Conservation (phyloP, 768 basidiomycete species). For the Lentinula boryana region DNA sequence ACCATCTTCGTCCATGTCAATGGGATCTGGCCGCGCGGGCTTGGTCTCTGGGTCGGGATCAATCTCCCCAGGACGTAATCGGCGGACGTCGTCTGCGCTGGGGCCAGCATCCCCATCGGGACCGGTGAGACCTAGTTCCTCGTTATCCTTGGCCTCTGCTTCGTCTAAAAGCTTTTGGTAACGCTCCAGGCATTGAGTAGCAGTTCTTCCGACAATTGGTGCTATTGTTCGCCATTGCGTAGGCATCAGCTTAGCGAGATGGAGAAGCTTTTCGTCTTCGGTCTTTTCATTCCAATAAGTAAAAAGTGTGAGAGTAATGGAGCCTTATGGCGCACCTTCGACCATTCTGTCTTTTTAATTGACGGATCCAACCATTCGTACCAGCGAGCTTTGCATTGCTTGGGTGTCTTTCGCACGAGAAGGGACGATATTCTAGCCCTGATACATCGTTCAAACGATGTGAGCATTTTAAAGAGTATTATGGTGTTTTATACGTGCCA, state of each 20-base stretch:
- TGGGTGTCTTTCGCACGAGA: slow-evolving; percentile 96
- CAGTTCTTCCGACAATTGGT: slow-evolving; percentile 95
- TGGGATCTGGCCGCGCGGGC: slow-evolving; percentile 96
- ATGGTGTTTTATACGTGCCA: slow-evolving; percentile 41
- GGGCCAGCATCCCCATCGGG: slow-evolving; percentile 78
- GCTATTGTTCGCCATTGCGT: slow-evolving; percentile 99
- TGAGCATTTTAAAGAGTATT: background rate
- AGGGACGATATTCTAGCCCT: slow-evolving; percentile 98
- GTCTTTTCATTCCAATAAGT: slow-evolving; percentile 40
- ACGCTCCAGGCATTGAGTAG: slow-evolving; percentile 94
- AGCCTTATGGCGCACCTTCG: slow-evolving; percentile 55
- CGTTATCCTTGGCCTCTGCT: slow-evolving; percentile 93
- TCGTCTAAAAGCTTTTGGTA: slow-evolving; percentile 98
- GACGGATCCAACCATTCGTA: slow-evolving; percentile 99
- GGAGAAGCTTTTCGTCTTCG: slow-evolving; percentile 97
- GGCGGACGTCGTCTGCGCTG: slow-evolving; percentile 87
- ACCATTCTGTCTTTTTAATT: slow-evolving; percentile 99
- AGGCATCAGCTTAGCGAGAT: slow-evolving; percentile 98
- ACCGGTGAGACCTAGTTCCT: slow-evolving; percentile 87
- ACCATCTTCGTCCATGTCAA: slow-evolving; percentile 99
- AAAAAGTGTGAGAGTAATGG: background rate
- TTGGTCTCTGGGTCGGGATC: slow-evolving; percentile 99
- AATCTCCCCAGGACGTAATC: slow-evolving; percentile 91
- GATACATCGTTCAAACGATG: background rate
- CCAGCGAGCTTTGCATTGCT: slow-evolving; percentile 99